Percentiles rank a stretch among this genome's conserved stretches.
phyloP scores from a whole-genome alignment of 2,329 filamentous ascomycete genomes.

The Aureobasidium sp. region DNA sequence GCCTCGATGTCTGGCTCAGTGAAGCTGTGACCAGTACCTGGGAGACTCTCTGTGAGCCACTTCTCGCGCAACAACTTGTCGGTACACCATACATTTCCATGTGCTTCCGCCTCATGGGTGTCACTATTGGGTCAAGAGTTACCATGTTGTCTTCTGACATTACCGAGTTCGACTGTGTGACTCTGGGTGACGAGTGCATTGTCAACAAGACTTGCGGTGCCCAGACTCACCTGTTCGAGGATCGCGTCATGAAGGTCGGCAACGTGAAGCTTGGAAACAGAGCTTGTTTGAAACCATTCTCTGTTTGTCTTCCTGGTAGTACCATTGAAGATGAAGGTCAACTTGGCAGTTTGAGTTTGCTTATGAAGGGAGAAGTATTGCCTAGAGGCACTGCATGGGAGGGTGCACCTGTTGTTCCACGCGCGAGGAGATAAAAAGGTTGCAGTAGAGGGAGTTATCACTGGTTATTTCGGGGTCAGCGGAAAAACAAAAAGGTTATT shows the following conservation, averaged over 20 bases:
- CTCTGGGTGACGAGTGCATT: background rate
- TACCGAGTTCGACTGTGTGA: background rate
- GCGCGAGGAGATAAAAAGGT: background rate
- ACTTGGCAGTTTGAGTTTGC: background rate
- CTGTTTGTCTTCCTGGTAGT: conserved; percentile 1
- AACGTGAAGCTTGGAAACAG: background rate
- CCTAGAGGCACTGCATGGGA: background rate
- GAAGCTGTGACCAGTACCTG: background rate
- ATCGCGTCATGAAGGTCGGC: background rate
- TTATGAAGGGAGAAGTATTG: conserved; percentile 1
- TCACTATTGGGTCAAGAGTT: background rate
- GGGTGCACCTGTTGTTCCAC: background rate
- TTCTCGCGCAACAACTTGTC: background rate
- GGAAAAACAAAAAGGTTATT: too few relatives aligned
- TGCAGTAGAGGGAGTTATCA: background rate
- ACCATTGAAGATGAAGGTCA: background rate
- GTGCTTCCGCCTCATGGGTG: conserved; percentile 6
- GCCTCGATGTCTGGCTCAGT: background rate
- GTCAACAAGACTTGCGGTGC: background rate
- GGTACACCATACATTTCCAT: background rate
- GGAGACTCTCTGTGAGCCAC: background rate
- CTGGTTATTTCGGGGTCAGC: too few relatives aligned
- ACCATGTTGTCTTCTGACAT: background rate
- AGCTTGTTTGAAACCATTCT: background rate
- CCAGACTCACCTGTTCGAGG: background rate